These are phyloP conservation scores for Aspergillus sp. DNA, from an alignment of 2,329 filamentous ascomycete genomes.

Conservation along the genomic window DNA sequence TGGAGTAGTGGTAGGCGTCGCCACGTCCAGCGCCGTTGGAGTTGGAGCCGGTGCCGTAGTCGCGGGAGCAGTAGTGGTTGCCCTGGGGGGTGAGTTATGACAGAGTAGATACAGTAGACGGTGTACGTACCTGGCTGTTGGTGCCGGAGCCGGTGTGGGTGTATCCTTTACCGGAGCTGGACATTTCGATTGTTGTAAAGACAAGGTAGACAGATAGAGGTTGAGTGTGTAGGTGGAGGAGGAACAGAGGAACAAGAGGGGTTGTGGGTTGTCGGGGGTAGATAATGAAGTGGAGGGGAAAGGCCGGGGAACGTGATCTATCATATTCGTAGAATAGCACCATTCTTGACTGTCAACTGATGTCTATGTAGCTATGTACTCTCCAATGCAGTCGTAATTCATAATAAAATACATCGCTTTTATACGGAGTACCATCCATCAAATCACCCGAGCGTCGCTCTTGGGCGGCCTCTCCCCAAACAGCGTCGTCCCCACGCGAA, in stretches of 20 bases:
- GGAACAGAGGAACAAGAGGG: too few relatives aligned
- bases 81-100: conserved; percentile 47
- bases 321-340: too few relatives aligned
- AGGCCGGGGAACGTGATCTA: too few relatives aligned
- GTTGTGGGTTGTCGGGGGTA: too few relatives aligned
- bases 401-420: background rate
- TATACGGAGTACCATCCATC: conserved; percentile 2
- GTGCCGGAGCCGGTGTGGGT: conserved; percentile 51
- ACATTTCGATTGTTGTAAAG: conserved; percentile 18
- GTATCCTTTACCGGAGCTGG: conserved; percentile 31
- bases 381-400: conserved; percentile 14
- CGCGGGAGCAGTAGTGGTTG: conserved; percentile 66
- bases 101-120: background rate
- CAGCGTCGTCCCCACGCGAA: conserved; percentile 89
- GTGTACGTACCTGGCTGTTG: conserved; percentile 59
- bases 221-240: background rate
- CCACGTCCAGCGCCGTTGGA: conserved; percentile 45
- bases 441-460: conserved; percentile 69
- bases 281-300: too few relatives aligned
- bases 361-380: background rate
- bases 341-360: background rate
- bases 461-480: conserved; percentile 81
- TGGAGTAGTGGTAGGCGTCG: conserved; percentile 60
- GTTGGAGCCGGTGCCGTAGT: conserved; percentile 61
- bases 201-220: too few relatives aligned